Percentiles rank a stretch among this genome's conserved stretches.
Conservation (phyloP, 305 asterid species). For the Lippia alba region DNA sequence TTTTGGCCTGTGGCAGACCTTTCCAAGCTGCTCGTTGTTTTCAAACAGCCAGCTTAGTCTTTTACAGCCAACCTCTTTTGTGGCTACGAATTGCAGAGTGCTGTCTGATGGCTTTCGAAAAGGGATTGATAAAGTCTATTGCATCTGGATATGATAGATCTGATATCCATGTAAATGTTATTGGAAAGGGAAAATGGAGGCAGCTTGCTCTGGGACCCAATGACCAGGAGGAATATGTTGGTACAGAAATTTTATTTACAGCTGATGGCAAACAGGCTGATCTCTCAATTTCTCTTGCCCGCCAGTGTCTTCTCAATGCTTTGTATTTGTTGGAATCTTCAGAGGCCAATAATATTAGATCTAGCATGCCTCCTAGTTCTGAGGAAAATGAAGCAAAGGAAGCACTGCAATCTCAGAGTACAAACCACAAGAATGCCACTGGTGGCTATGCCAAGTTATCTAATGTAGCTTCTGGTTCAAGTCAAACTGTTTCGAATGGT, state of each 20-base stretch:
- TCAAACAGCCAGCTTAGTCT: conserved; percentile 62
- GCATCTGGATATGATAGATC: conserved; percentile 44
- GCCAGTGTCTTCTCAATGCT: conserved; percentile 80
- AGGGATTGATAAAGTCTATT: conserved; percentile 64
- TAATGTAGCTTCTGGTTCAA: conserved; percentile 38
- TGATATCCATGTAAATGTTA: conserved; percentile 62
- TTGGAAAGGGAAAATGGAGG: conserved; percentile 96
- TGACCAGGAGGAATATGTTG: conserved; percentile 43
- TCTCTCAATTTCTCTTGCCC: conserved; percentile 73
- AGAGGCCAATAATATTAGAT: conserved; percentile 41
- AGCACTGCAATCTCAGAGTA: conserved; percentile 30
- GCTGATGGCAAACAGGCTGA: conserved; percentile 49
- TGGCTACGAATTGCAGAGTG: conserved; percentile 96
- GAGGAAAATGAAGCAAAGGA: conserved; percentile 61
- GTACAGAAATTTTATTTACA: conserved; percentile 40
- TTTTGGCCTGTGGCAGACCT: conserved; percentile 88
- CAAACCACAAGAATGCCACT: conserved; percentile 34
- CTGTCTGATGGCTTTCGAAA: conserved; percentile 88
- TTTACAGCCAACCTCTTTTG: conserved; percentile 70
- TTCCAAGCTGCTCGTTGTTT: conserved; percentile 79
- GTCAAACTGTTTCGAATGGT: conserved; percentile 64
- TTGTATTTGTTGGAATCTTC: conserved; percentile 59
- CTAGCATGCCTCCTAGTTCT: conserved; percentile 30
- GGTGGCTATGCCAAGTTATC: conserved; percentile 38
- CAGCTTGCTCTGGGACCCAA: conserved; percentile 62